Percentiles rank a stretch among this genome's conserved stretches.
Conservation (phyloP, 371 early-diverging fungal species). For the Sporodiniella umbellata region DNA sequence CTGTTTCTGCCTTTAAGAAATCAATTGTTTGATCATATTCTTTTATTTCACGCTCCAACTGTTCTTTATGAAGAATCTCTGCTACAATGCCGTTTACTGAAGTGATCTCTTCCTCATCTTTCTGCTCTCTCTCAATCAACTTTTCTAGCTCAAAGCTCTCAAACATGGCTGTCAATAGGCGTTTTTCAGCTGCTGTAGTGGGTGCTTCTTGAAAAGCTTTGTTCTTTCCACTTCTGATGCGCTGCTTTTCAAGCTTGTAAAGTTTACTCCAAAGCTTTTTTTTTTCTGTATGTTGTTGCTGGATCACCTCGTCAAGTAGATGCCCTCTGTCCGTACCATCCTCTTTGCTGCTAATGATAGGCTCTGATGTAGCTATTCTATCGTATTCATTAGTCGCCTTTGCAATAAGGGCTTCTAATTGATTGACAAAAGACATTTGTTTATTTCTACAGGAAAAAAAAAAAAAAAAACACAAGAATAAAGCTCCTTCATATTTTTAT, state of each 20-base stretch:
- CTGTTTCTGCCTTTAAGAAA: slow-evolving; percentile 15
- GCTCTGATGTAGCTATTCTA: slow-evolving; percentile 17
- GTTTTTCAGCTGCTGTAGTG: not conserved
- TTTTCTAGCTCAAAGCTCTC: slow-evolving; percentile 6
- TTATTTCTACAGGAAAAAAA: not conserved
- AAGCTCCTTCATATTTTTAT: not conserved
- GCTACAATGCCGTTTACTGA: slow-evolving; percentile 9
- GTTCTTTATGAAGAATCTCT: slow-evolving; percentile 28
- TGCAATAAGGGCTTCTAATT: slow-evolving; percentile 19
- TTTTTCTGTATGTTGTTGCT: slow-evolving; percentile 21
- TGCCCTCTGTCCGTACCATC: slow-evolving; percentile 26
- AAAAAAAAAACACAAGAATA: slow-evolving; percentile 1
- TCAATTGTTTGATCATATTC: slow-evolving; percentile 13
- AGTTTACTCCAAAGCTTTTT: slow-evolving; percentile 29
- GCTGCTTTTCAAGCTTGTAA: slow-evolving; percentile 17
- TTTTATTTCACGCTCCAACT: slow-evolving; percentile 10
- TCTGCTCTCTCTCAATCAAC: slow-evolving; percentile 1
- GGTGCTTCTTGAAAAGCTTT: slow-evolving; percentile 11
- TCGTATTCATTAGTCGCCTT: slow-evolving; percentile 37
- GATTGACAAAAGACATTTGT: slow-evolving; percentile 6
- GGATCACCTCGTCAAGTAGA: slow-evolving; percentile 19
- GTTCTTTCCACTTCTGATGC: not conserved
- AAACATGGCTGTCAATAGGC: slow-evolving; percentile 6
- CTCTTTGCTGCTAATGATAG: slow-evolving; percentile 13
- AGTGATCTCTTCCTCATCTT: slow-evolving; percentile 2